phyloP scores from a whole-genome alignment of 495 filamentous ascomycete genomes.

The Aspergillus carlsbadensis region DNA sequence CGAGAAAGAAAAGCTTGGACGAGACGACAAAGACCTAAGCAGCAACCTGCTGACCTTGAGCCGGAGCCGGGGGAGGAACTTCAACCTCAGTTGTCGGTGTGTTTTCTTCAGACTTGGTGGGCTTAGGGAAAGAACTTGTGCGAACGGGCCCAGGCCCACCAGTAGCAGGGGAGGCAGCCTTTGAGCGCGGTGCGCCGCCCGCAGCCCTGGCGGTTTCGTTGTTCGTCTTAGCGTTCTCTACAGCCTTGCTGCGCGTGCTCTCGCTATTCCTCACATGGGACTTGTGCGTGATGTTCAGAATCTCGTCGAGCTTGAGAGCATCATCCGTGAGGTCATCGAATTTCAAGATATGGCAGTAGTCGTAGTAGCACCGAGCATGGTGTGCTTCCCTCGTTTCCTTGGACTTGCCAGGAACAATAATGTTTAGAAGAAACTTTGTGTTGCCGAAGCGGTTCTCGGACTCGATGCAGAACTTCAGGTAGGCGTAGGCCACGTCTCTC shows the following conservation, averaged over 20 bases:
- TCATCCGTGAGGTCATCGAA: conserved; percentile 56
- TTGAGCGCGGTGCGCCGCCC: conserved; percentile 32
- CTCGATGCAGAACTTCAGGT: conserved; percentile 67
- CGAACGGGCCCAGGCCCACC: conserved; percentile 40
- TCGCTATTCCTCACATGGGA: conserved; percentile 22
- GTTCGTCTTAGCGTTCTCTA: conserved; percentile 53
- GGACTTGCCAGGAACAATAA: conserved; percentile 80
- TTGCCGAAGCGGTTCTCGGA: conserved; percentile 85
- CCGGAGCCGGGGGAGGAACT: conserved; percentile 21
- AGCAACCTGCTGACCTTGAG: conserved; percentile 28
- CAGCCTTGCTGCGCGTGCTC: conserved; percentile 40
- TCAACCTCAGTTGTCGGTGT: conserved; percentile 18
- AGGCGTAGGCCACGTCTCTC: conserved; percentile 71
- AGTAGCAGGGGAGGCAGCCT: conserved; percentile 24
- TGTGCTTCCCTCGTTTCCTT: conserved; percentile 54
- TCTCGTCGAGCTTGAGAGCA: conserved; percentile 62
- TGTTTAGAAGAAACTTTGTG: conserved; percentile 84
- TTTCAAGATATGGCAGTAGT: conserved; percentile 60
- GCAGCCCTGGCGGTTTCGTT: conserved; percentile 47
- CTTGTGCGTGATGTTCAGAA: conserved; percentile 57
- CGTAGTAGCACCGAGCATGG: conserved; percentile 60
- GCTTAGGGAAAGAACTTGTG: conserved; percentile 35
- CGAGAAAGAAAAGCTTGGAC: neutral
- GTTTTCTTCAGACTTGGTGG: conserved; percentile 24
- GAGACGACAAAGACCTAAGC: conserved; percentile 20